Base-by-base conservation (phyloP, 306 rosid genomes). In the Glycyrrhiza uralensis region DNA sequence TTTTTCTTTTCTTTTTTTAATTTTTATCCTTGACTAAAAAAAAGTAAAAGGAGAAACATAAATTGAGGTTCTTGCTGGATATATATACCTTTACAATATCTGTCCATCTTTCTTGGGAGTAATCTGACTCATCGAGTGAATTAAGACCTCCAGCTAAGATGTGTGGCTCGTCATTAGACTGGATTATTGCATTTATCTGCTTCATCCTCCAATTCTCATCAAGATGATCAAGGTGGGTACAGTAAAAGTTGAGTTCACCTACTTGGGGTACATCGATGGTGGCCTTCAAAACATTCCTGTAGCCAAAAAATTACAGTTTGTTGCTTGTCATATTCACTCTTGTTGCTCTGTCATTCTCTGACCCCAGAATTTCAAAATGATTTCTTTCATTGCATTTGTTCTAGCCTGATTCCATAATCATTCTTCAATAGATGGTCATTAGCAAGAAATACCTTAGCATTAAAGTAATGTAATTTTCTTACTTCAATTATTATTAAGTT, bases 161-260 rank as follows among this genome's bases (percentile, higher is more conserved):
- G 74, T 92, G 96, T 45, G 95, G 88, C 49, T 86, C 90, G 52
- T 79, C 81, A 55, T 69, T 85, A 5, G 92, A 82, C 78, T 90
- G 85, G 58, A 92, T 88, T 73, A 90, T 92, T 50, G 95, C 83
- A 58, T 90, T 85, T 10, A 92, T 82, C 86, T 90, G 98, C 80
- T 83, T 92, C 98, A 92, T 92, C 35, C 98, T 50, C 96, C 96
- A 92, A 61, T 82, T 85, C 79, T 92, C 98, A 64, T 90, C 92
- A 15, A 92, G 96, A 80, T 92, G 97, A 82, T 92, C 96, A 72
- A 92, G 96, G 80, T 86, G 96, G 4, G 97, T 92, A 52, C 97
- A 87, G 66, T 85, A 83, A 70, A 92, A 81, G 61, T 86, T 90
- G n/a, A 92, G 78, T 68, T 92, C 98, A 36, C 98, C 98, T 15